Conservation (phyloP, 2,329 filamentous ascomycete genomes). For the Thelonectria discophora region DNA sequence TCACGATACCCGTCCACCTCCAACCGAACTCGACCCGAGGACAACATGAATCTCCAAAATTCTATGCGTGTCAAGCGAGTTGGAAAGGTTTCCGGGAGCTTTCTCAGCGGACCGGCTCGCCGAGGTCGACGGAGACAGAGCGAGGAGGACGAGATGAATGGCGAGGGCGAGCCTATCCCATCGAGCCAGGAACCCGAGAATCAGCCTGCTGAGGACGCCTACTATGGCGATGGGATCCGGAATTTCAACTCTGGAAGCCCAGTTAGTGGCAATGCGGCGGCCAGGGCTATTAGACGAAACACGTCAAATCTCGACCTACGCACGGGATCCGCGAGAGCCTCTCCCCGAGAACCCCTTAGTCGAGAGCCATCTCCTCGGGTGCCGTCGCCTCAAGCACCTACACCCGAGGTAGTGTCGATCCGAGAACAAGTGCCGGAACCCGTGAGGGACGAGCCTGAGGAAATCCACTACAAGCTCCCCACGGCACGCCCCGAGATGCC, state of each 20-base stretch:
- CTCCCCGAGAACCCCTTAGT: conserved; percentile 41
- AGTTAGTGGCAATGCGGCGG: conserved; percentile 57
- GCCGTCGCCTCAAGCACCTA: conserved; percentile 3
- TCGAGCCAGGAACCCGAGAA: conserved; percentile 55
- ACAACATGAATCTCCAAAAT: conserved; percentile 72
- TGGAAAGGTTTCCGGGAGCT: conserved; percentile 77
- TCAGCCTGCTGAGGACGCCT: conserved; percentile 53
- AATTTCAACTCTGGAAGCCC: conserved; percentile 69
- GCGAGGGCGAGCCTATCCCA: conserved; percentile 52
- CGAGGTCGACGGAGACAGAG: conserved; percentile 68
- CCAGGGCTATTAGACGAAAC: conserved; percentile 53
- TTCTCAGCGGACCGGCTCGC: conserved; percentile 81
- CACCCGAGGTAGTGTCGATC: conserved; percentile 12
- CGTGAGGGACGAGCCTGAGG: conserved; percentile 50
- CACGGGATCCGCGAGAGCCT: conserved; percentile 45
- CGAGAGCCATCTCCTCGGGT: conserved; percentile 19
- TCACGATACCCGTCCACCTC: conserved; percentile 62
- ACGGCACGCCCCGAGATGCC: conserved; percentile 62
- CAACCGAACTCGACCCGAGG: conserved; percentile 62
- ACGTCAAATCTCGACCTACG: conserved; percentile 50
- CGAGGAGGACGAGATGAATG: conserved; percentile 60
- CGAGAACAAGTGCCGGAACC: conserved; percentile 30
- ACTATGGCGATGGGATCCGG: conserved; percentile 54
- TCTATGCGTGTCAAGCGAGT: conserved; percentile 82
- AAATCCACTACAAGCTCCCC: conserved; percentile 57